Conservation (phyloP, 1,284 basidiomycete species). For the Ganoderma multipileum region DNA sequence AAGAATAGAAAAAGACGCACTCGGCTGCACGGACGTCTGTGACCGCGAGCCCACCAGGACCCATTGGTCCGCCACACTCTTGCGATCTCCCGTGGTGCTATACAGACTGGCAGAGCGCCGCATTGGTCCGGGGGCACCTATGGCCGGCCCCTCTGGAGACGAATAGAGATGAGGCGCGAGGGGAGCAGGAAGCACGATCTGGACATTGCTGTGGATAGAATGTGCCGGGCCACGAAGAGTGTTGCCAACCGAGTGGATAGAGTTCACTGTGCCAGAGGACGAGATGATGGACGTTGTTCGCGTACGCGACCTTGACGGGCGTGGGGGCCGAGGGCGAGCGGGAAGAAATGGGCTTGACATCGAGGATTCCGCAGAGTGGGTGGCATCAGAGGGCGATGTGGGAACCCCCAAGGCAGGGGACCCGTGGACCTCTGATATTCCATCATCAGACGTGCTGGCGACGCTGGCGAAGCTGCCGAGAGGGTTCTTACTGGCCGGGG, state of each 20-base stretch:
- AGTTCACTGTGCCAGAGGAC: slow-evolving; percentile 41
- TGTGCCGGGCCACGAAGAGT: slow-evolving; percentile 57
- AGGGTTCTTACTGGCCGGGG: slow-evolving; percentile 22
- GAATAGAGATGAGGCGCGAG: slow-evolving; percentile 49
- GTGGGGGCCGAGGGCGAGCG: slow-evolving; percentile 29
- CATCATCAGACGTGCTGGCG: slow-evolving; percentile 28
- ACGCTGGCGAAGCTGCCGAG: slow-evolving; percentile 32
- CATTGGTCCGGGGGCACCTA: not conserved
- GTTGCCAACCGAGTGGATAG: slow-evolving; percentile 36
- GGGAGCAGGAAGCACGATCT: slow-evolving; percentile 67
- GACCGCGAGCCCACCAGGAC: slow-evolving; percentile 31
- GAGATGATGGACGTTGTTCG: slow-evolving; percentile 49
- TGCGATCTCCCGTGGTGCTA: slow-evolving; percentile 24
- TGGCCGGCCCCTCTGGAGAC: slow-evolving; percentile 2
- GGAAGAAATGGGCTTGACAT: slow-evolving; percentile 21
- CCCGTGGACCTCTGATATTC: slow-evolving; percentile 12
- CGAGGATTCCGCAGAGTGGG: slow-evolving; percentile 31
- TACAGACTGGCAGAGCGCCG: slow-evolving; percentile 24
- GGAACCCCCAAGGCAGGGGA: slow-evolving; percentile 1
- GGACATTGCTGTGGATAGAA: slow-evolving; percentile 57
- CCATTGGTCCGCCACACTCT: slow-evolving; percentile 41
- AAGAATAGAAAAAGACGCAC: slow-evolving; percentile 16
- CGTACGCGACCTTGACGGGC: slow-evolving; percentile 25
- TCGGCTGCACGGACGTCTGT: slow-evolving; percentile 8
- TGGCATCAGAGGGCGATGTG: slow-evolving; percentile 27